Percentiles rank a stretch among this genome's conserved stretches.
phyloP scores from a whole-genome alignment of 257 asterid genomes.

The Echium plantagineum region DNA sequence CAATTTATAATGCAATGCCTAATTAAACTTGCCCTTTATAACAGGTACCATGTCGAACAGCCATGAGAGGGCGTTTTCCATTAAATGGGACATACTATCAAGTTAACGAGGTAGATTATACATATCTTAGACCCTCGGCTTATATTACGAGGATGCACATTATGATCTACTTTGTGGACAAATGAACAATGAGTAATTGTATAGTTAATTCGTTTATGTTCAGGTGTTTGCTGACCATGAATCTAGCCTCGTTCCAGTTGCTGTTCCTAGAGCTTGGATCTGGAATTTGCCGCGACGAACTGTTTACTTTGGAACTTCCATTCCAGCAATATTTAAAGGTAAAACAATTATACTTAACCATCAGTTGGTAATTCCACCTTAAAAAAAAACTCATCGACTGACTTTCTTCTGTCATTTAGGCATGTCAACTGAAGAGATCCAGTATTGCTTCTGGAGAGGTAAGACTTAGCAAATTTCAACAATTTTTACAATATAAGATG shows the following conservation, averaged over 20 bases:
- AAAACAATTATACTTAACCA: not conserved
- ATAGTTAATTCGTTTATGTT: constrained; percentile 7
- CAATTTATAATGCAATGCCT: not conserved
- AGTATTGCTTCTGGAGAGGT: constrained; percentile 22
- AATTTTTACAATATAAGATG: not conserved
- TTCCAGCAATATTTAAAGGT: constrained; percentile 27
- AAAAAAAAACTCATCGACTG: not conserved
- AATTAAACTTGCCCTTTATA: constrained; percentile 18
- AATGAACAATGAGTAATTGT: not conserved
- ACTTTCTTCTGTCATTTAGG: constrained; percentile 11
- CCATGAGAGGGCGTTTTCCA: constrained; percentile 98
- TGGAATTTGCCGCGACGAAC: constrained; percentile 14
- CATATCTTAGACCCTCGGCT: constrained; percentile 4
- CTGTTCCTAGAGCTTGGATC: constrained; percentile 14
- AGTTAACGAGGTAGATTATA: constrained; percentile 77
- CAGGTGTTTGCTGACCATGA: constrained; percentile 36
- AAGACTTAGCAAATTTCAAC: not conserved
- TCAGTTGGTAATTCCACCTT: not conserved
- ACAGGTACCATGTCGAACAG: constrained; percentile 98
- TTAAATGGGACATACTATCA: constrained; percentile 95
- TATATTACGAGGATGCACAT: not conserved
- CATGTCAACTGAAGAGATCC: constrained; percentile 17
- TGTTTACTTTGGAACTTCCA: constrained; percentile 20
- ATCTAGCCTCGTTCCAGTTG: constrained; percentile 18
- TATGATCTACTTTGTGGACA: not conserved